Base-by-base conservation (phyloP, 1,284 basidiomycete species). In the Athelia psychrophila region DNA sequence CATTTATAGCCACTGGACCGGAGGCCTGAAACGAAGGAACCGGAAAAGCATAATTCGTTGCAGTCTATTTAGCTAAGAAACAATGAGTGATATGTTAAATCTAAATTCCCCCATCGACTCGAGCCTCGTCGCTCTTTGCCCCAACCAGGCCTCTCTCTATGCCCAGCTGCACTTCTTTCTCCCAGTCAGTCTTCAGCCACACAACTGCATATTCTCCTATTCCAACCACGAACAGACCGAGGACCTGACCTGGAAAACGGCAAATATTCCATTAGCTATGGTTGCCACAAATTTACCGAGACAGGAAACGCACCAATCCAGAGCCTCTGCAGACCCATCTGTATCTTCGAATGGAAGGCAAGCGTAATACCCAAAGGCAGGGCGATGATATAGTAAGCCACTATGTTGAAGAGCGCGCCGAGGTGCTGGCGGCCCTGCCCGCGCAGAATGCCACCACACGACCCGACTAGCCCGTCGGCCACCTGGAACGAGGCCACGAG, bases 401-500 rank as follows among this genome's bases (percentile, higher is more conserved):
- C 68, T 40, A 88, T 64, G 60, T 91, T 90, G 68, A 88, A 89
- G 6, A 82, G 58, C 6, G 87, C 88, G 10, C 88, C 87, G 12
- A 90, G 76, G 58, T 86, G 84, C 59, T 91, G 88, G 24, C 84
- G 78, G 13, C 88, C 81, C 73, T 86, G 83, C 9, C 85, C 84
- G 54, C 87, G 82, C 45, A 88, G 73, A 30, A 83, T 77, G 16
- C 87, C 86, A 23, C 86, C 86, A 54, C 87, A 88, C 2, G 86
- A 83, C 20, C 84, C 84, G 8, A 86, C 88, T 3, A 89, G 68
- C 3, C 86, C 88, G 58, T 90, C 87, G 2, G 85, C 86, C 15
- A 81, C 83, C 68, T 91, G 88, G 65, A 91, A 91, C 0, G 86
- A 86, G 2, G 89, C 88, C 1, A 91, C 86, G 16, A 89, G 76